Conservation (phyloP, 306 rosid genomes). For the Sicyos baderoa region DNA sequence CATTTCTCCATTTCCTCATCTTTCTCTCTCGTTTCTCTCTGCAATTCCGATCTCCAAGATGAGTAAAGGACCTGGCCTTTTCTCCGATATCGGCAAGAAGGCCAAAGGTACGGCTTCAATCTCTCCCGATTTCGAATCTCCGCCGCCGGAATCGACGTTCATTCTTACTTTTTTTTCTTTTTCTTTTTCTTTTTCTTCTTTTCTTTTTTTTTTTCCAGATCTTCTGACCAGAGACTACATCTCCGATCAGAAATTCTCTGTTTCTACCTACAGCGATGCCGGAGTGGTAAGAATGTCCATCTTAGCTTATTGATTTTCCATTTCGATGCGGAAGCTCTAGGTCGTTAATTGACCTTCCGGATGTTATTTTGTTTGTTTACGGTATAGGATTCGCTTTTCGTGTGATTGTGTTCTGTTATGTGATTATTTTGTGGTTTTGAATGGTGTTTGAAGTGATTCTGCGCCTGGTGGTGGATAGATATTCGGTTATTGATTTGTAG, state of each 20-base stretch:
- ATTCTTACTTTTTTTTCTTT: not conserved
- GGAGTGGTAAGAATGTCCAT: slow-evolving; percentile 54
- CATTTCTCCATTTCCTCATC: slow-evolving; percentile 6
- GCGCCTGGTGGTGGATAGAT: not conserved
- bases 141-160: not conserved
- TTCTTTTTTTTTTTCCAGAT: slow-evolving; percentile 40
- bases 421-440: not conserved
- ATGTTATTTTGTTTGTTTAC: not conserved
- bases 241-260: slow-evolving; percentile 69
- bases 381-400: not conserved
- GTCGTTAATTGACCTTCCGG: not conserved
- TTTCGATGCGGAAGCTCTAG: not conserved
- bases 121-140: not conserved
- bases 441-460: not conserved
- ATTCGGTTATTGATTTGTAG: not conserved
- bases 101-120: slow-evolving; percentile 47
- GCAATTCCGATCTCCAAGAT: slow-evolving; percentile 33
- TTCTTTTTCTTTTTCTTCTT: no score
- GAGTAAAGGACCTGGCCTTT: slow-evolving; percentile 86
- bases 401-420: not conserved
- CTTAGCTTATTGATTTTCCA: not conserved
- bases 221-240: slow-evolving; percentile 69
- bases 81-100: slow-evolving; percentile 79
- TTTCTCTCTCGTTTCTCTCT: no score
- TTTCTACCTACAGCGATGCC: slow-evolving; percentile 55